Conservation (phyloP, 768 basidiomycete species). For the Lentinula aciculospora region DNA sequence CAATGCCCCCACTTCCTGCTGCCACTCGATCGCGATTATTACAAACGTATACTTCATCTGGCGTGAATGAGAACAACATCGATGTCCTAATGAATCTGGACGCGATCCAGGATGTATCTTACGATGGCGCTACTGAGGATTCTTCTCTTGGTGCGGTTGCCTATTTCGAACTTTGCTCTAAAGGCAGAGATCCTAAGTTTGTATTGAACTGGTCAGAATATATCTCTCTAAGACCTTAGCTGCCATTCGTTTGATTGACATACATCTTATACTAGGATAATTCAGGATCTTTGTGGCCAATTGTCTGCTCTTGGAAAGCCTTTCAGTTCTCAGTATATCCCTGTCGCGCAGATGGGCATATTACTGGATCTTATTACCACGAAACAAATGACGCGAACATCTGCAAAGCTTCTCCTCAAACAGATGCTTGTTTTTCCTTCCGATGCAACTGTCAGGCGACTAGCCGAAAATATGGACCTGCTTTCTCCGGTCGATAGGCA, state of each 20-base stretch:
- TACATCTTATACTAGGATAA: slow-evolving; percentile 55
- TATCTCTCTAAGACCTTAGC: neutral
- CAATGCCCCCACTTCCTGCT: slow-evolving; percentile 76
- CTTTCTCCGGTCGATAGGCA: slow-evolving; percentile 27
- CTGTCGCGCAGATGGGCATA: slow-evolving; percentile 61
- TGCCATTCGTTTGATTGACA: slow-evolving; percentile 8
- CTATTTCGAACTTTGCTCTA: slow-evolving; percentile 75
- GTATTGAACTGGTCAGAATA: slow-evolving; percentile 78
- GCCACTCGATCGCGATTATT: slow-evolving; percentile 55
- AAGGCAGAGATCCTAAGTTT: slow-evolving; percentile 55
- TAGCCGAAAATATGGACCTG: slow-evolving; percentile 48
- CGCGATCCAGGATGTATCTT: slow-evolving; percentile 52
- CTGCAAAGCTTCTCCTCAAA: slow-evolving; percentile 73
- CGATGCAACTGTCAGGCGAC: slow-evolving; percentile 24
- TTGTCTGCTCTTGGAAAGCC: slow-evolving; percentile 52
- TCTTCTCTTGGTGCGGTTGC: slow-evolving; percentile 44
- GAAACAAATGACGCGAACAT: slow-evolving; percentile 74
- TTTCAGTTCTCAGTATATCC: slow-evolving; percentile 51
- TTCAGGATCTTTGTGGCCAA: slow-evolving; percentile 81
- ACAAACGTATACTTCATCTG: slow-evolving; percentile 30
- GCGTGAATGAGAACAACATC: slow-evolving; percentile 58
- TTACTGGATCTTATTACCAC: slow-evolving; percentile 71
- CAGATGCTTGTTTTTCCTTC: slow-evolving; percentile 51
- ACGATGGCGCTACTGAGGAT: slow-evolving; percentile 45
- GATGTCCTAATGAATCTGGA: slow-evolving; percentile 76